Percentiles rank a stretch among this genome's conserved stretches.
phyloP scores from a whole-genome alignment of 2,329 filamentous ascomycete genomes.

The Dryadomyces quercivorus region DNA sequence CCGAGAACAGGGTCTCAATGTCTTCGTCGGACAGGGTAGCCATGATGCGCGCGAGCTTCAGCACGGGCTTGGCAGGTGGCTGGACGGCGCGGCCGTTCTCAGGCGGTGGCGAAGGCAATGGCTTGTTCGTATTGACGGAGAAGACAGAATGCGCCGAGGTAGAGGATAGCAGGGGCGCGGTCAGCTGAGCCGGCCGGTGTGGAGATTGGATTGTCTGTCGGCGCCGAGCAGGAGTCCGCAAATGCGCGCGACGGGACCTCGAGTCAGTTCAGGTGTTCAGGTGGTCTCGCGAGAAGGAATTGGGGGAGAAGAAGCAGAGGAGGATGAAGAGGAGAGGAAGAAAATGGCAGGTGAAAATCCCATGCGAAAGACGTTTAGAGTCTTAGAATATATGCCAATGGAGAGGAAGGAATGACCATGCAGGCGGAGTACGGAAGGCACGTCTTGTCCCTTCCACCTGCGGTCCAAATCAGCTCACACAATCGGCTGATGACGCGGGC shows the following conservation, averaged over 20 bases:
- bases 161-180: constrained; percentile 4
- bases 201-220: neutral
- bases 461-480: neutral
- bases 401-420: neutral
- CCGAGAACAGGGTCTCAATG: constrained; percentile 59
- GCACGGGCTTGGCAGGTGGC: constrained; percentile 27
- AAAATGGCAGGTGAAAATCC: neutral
- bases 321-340: neutral
- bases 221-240: neutral
- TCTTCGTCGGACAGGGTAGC: constrained; percentile 45
- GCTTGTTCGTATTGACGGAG: constrained; percentile 39
- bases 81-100: constrained; percentile 28
- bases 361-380: neutral
- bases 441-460: neutral
- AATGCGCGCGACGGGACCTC: neutral
- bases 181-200: neutral
- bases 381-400: neutral
- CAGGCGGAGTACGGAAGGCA: neutral
- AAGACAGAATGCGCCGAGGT: constrained; percentile 2
- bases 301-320: neutral
- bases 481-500: neutral
- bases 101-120: constrained; percentile 37
- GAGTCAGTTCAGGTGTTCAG: neutral
- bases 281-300: neutral
- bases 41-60: constrained; percentile 47